Evolutionary conservation across 257 asterid species (phyloP).

Genomic region (Salvia hispanica): DNA sequence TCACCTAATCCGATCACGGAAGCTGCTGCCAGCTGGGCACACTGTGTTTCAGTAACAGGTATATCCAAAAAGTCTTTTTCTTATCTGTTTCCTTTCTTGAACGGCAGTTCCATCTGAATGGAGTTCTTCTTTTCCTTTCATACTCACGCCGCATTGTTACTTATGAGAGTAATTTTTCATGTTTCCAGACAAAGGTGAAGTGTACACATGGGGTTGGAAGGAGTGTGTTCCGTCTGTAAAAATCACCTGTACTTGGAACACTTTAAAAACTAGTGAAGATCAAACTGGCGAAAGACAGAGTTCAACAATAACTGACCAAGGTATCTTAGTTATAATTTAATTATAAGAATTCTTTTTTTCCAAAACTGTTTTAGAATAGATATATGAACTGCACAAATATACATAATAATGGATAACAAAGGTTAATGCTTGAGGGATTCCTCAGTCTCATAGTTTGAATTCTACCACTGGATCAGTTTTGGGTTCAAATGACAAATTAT

Average conservation of each 20-base stretch:
- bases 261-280: constrained; percentile 41
- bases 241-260: constrained; percentile 40
- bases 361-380: neutral
- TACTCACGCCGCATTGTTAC: constrained; percentile 2
- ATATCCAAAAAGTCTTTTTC: neutral
- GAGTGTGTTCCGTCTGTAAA: constrained; percentile 77
- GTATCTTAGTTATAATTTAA: constrained; percentile 34
- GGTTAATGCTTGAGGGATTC: constrained; percentile 39
- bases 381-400: neutral
- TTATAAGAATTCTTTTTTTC: neutral
- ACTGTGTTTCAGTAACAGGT: constrained; percentile 75
- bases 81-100: constrained; percentile 1
- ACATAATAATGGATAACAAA: constrained; percentile 11
- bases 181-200: constrained; percentile 56
- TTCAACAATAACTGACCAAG: constrained; percentile 49
- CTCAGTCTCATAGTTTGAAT: constrained; percentile 46
- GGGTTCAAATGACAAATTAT: constrained; percentile 42
- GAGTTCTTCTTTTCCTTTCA: constrained; percentile 1
- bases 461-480: constrained; percentile 36
- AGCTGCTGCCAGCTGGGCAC: constrained; percentile 91
- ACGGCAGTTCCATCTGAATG: neutral
- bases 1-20: constrained; percentile 49
- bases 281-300: constrained; percentile 43
- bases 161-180: neutral
- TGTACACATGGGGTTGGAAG: constrained; percentile 86